Evolutionary conservation across 1,284 basidiomycete genomes (phyloP), one percentile per base, ranked within the genome.

Genomic region (Sanguinoderma infundibulare): DNA sequence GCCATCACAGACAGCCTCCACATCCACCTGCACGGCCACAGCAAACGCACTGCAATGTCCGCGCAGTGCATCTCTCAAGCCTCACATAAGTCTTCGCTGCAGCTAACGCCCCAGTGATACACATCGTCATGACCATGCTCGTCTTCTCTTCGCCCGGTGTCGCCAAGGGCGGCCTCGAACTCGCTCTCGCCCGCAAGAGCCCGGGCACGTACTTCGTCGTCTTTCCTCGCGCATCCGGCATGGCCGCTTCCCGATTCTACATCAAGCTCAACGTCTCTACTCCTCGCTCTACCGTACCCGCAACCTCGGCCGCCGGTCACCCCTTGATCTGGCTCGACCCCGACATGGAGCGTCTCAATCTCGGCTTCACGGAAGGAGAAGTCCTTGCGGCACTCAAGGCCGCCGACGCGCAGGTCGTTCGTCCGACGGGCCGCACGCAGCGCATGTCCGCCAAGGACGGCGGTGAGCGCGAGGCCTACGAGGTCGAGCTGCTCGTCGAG

Each of bases 261-360:
- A 22, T 22, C 52, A 9, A 30, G 24, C 52, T 53, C 52, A 53
- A 53, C 35, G 6, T 26, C 17, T 40, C 52, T 15, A 53, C 52
- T 1, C 52, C 36, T 2, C 24, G 24, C 24, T 38, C 52, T 10
- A 40, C 52, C 35, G 4, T 30, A 3, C 7, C 36, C 52, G 15
- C 52, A n/a, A 22, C 20, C 15, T 53, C 52, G 24, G 8, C 52
- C 6, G 6, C 35, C 35, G 52, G 36, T 7, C 52, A 28, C 38
- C 52, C 52, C n/a, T 34, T 53, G 24, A 53, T 53, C 52, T 53
- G 52, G 52, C 52, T 53, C 38, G 52, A 53, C 36, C 24, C 36
- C 24, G 52, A 53, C 52, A 35, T 53, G 15, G 52, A 53, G 24
- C 52, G 52, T n/a, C 52, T n/a, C 52, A 28, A 40, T 28, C 52